Evolutionary conservation across 2,329 filamentous ascomycete species (phyloP).

Genomic region (Paecilomyces formosus): DNA sequence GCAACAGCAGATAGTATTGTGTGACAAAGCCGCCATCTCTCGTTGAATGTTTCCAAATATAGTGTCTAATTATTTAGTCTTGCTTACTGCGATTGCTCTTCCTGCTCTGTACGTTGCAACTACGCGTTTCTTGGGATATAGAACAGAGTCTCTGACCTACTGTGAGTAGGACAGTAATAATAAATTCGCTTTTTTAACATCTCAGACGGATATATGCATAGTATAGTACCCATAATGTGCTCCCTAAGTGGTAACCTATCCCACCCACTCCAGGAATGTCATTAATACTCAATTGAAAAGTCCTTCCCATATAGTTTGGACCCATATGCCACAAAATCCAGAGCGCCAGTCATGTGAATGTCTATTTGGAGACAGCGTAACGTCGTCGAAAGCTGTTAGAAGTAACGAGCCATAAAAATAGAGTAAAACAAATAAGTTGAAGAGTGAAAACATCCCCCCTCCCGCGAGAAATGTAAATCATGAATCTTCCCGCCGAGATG

Average conservation of each 20-base stretch:
- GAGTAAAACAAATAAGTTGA: background rate
- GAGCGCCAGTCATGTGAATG: background rate
- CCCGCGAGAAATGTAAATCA: constrained; percentile 1
- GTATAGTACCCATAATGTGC: no score
- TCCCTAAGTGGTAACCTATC: background rate
- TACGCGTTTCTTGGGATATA: no score
- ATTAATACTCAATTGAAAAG: no score
- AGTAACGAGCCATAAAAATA: background rate
- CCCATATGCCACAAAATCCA: background rate
- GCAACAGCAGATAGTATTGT: no score
- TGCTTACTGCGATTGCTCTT: background rate
- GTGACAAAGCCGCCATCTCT: no score
- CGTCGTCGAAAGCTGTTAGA: background rate
- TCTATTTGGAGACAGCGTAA: background rate
- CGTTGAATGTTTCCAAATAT: no score
- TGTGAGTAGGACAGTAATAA: no score
- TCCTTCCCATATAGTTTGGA: background rate
- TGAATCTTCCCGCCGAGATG: constrained; percentile 19
- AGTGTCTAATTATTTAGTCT: no score
- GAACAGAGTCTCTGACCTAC: no score
- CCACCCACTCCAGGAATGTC: background rate
- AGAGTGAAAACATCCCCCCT: background rate
- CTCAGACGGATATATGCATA: no score
- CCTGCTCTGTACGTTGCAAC: no score
- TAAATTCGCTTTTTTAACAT: no score